phyloP scores from a whole-genome alignment of 306 rosid species.

The Albizia julibrissin region DNA sequence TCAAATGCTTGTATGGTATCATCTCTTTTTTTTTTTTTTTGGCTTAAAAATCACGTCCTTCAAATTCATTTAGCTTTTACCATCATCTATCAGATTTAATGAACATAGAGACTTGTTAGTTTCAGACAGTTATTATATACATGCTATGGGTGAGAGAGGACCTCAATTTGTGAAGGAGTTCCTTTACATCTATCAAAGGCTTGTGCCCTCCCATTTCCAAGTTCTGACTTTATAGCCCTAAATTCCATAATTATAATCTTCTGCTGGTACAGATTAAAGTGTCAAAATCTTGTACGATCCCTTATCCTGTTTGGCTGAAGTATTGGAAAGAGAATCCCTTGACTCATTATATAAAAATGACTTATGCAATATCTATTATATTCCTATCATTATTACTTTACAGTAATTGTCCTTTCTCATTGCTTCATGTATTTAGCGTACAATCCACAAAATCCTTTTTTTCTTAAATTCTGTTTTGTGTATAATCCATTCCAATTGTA shows the following conservation, averaged over 20 bases:
- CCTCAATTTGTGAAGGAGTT: background rate
- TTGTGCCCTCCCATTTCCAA: background rate
- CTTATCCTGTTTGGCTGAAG: background rate
- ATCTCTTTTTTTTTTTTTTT: background rate
- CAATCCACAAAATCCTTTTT: background rate
- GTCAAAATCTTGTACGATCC: background rate
- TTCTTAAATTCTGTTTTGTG: background rate
- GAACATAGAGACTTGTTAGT: background rate
- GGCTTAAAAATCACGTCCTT: background rate
- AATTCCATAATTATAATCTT: too few relatives aligned
- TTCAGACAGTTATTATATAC: background rate
- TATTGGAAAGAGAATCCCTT: background rate
- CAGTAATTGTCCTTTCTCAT: background rate
- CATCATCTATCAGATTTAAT: background rate
- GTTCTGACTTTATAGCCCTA: too few relatives aligned
- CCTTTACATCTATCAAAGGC: background rate
- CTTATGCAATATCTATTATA: background rate
- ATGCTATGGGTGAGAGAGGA: background rate
- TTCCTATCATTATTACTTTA: background rate
- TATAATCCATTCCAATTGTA: background rate
- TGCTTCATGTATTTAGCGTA: background rate
- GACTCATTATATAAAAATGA: background rate
- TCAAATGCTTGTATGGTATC: background rate
- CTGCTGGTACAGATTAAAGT: background rate
- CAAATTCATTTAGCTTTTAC: background rate